Base-by-base conservation (phyloP, 495 filamentous ascomycete species). In the Talaromyces thailandensis region DNA sequence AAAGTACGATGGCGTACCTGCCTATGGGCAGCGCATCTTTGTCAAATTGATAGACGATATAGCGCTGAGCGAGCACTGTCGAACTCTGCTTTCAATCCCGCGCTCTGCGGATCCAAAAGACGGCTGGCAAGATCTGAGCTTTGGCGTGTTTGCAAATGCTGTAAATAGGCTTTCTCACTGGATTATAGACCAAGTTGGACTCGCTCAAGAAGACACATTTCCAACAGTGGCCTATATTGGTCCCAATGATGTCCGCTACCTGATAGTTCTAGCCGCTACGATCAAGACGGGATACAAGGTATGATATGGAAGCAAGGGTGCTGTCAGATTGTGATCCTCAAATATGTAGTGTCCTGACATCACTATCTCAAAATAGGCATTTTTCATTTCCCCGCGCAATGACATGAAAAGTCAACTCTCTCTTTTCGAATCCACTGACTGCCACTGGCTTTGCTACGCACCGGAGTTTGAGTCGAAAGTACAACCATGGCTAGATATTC, bases 341-440 rank as follows among this genome's bases (percentile, higher is more conserved):
- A 40, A 40, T 40, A 4, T 40, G 16, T 29, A 29, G 28, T 40
- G 14, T 40, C 12, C 35, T 40, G 35, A 40, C 35, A 40, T 40
- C 12, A 16, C 58, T 23, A 64, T 63, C 37, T 67, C 60, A 40
- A 63, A 16, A 23, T 58, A 71, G 67, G 68, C 63, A 45, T 58
- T 76, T 1, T 69, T 77, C 56, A 67, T 69, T 26, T 78, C 75
- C 12, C 74, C 72, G 31, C 73, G 74, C 12, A 79, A 79, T 63
- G 70, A 66, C 51, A 40, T 72, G 35, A 71, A 74, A 35, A 71
- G 64, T 6, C 77, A 81, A 32, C 51, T 76, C 4, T 67, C 69
- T 40, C 65, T 81, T 18, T 68, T 79, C 29, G 60, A 70, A 16
- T 63, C 61, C 9, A 69, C 69, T 14, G 60, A 74, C 51, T 79